Evolutionary conservation across 2,329 filamentous ascomycete genomes (phyloP).

Genomic region (Hypoxylon sp.): DNA sequence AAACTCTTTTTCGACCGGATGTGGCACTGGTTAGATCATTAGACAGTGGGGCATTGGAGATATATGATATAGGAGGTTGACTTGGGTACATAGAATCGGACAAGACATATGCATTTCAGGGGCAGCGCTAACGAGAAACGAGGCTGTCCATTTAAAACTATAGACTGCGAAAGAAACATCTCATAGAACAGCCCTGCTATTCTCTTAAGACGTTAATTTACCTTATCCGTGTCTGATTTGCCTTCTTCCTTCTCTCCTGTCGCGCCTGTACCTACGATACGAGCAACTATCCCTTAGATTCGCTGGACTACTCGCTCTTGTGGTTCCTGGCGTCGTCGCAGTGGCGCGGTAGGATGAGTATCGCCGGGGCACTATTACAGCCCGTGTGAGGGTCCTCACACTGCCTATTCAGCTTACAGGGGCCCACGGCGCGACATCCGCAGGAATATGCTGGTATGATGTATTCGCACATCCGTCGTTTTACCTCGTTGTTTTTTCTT

Average conservation of each 20-base stretch:
- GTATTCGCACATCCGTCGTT: slow-evolving; percentile 31
- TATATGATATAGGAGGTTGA: slow-evolving; percentile 10
- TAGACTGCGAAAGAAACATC: background rate
- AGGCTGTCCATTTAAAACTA: background rate
- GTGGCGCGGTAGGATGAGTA: slow-evolving; percentile 33
- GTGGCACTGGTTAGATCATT: slow-evolving; percentile 2
- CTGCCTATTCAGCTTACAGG: slow-evolving; percentile 14
- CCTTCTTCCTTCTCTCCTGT: background rate
- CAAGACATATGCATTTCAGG: background rate
- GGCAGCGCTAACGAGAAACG: background rate
- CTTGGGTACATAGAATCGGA: background rate
- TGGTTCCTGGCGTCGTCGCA: slow-evolving; percentile 36
- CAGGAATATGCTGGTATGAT: slow-evolving; percentile 32
- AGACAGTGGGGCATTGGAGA: background rate
- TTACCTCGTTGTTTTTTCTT: background rate
- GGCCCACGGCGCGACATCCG: slow-evolving; percentile 29
- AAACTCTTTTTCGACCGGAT: background rate
- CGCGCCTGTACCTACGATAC: background rate
- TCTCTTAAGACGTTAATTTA: background rate
- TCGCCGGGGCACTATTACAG: slow-evolving; percentile 28
- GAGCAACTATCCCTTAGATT: background rate
- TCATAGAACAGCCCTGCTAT: background rate
- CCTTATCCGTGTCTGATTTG: background rate
- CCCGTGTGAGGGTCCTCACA: slow-evolving; percentile 28
- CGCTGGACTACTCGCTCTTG: slow-evolving; percentile 30